phyloP scores from a whole-genome alignment of 1,139 yeast species.

The Sugiyamaella paludigena region DNA sequence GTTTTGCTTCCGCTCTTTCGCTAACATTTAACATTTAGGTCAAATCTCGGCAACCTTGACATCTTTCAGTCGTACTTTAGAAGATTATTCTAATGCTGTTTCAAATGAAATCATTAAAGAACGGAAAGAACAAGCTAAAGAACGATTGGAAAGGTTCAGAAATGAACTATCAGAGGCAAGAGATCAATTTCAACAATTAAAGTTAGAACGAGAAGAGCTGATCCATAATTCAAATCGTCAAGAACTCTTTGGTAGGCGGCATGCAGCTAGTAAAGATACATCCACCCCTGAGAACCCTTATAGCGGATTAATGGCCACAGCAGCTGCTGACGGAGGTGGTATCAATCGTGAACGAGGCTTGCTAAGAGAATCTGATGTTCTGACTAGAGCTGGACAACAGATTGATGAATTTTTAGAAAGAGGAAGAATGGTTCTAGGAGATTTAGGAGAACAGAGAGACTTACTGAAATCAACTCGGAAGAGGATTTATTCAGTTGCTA shows the following conservation, averaged over 20 bases:
- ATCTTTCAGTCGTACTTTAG: constrained; percentile 69
- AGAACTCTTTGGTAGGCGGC: constrained; percentile 60
- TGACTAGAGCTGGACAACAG: constrained; percentile 73
- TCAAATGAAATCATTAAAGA: constrained; percentile 58
- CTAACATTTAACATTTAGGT: constrained; percentile 37
- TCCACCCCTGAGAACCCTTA: constrained; percentile 62
- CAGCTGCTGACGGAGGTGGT: constrained; percentile 18
- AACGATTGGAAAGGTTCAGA: constrained; percentile 59
- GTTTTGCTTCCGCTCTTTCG: background rate
- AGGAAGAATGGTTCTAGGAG: constrained; percentile 85
- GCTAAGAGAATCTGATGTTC: constrained; percentile 60
- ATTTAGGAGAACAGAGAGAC: constrained; percentile 80
- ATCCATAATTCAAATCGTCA: constrained; percentile 49
- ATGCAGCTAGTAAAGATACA: constrained; percentile 12
- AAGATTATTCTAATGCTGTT: constrained; percentile 68
- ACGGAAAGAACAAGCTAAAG: constrained; percentile 59
- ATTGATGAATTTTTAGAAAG: constrained; percentile 86
- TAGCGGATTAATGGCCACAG: constrained; percentile 29
- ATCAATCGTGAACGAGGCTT: constrained; percentile 57
- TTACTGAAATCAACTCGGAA: constrained; percentile 61
- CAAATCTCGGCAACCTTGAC: constrained; percentile 81
- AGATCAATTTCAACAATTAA: constrained; percentile 59
- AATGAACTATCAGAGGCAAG: constrained; percentile 57
- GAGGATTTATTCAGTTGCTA: constrained; percentile 64
- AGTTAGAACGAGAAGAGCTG: constrained; percentile 60